Conservation (phyloP, 805 yeast genomes). For the Spathaspora hagerdaliae region DNA sequence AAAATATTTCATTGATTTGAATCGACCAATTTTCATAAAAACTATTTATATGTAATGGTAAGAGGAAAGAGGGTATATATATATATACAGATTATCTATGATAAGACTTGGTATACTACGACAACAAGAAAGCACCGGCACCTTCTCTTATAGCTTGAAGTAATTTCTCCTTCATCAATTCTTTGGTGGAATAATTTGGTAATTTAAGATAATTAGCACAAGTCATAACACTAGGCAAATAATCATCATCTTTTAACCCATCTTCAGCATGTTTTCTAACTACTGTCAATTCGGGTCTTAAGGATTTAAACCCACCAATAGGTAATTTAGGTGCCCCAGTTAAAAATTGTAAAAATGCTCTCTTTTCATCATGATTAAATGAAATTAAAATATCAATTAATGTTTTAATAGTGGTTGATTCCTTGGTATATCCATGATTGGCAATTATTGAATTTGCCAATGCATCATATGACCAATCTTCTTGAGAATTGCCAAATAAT, state of each 20-base stretch:
- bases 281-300: conserved; percentile 81
- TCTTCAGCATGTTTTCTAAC: conserved; percentile 81
- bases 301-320: conserved; percentile 83
- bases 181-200: conserved; percentile 71
- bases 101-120: conserved; percentile 33
- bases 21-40: too few species aligned
- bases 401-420: conserved; percentile 57
- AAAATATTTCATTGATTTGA: too few species aligned
- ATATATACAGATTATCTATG: too few species aligned
- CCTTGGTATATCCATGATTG: conserved; percentile 83
- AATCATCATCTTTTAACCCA: conserved; percentile 65
- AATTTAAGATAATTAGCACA: conserved; percentile 92
- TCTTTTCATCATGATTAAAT: conserved; percentile 52
- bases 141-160: conserved; percentile 81
- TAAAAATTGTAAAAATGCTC: conserved; percentile 77
- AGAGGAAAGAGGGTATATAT: neutral
- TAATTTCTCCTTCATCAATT: conserved; percentile 55
- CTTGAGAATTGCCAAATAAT: conserved; percentile 73
- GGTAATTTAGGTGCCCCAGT: conserved; percentile 95
- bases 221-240: conserved; percentile 96
- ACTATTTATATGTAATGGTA: too few species aligned
- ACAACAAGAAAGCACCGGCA: conserved; percentile 77
- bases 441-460: conserved; percentile 64
- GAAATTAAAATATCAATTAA: conserved; percentile 59
- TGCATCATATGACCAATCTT: conserved; percentile 79